Evolutionary conservation across 108 stramenopile genomes (phyloP), one percentile per base, ranked within the genome.

Genomic region (Schizochytrium sp.): DNA sequence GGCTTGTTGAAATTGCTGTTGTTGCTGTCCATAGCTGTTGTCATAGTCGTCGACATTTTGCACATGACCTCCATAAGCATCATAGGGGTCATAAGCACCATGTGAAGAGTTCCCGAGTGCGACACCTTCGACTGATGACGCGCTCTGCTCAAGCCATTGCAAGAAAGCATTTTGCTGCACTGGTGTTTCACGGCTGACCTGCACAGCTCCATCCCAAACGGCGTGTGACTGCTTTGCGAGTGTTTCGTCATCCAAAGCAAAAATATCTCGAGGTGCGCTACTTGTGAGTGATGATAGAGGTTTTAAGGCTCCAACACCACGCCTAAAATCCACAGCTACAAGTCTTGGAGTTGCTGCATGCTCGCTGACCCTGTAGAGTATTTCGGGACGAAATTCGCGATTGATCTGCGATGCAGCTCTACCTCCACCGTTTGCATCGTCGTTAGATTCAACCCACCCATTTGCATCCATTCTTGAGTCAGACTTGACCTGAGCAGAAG

Each of bases 121-220:
- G 47, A 55, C 76, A 40, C 50, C 47, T 28, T 83, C 15, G 17
- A 83, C 76, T 8, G 47, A n/a, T 5, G 5, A 10, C 5, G 76
- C 76, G 47, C 53, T 53, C 47, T 83, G 50, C 53, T 83, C 76
- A n/a, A 83, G 53, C 76, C 76, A 83, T 12, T 83, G 38, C 50
- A 83, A 53, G 28, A 83, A 83, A 7, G 47, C 76, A 28, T 83
- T 83, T n/a, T 55, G 76, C 28, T 50, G 5, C 15, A 17, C 40
- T 55, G 5, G 76, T 7, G 47, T 53, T 1, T 83, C 76, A 2
- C 76, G 76, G 28, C 53, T 49, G 50, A 83, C 50, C 55, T 83
- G 50, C 12, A 83, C 76, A 38, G 47, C n/a, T 0, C 76, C 76
- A 28, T 83, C 76, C 76, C 76, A 83, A 38, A 83, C 53, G 50